These are phyloP conservation scores for Barnettozyma populi DNA, from an alignment of 805 yeast species.

Conservation along the genomic window DNA sequence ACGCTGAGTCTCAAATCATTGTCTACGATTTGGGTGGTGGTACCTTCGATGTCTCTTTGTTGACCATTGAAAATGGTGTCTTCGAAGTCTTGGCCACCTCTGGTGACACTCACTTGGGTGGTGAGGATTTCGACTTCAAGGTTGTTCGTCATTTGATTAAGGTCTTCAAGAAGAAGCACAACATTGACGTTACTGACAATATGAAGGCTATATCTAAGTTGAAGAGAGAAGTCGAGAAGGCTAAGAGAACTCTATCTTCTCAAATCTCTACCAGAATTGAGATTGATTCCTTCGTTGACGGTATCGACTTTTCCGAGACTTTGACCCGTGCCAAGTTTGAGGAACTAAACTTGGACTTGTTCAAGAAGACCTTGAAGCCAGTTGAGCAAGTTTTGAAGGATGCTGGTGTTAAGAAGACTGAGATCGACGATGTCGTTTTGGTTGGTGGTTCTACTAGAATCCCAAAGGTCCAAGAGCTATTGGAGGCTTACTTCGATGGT, in stretches of 20 bases:
- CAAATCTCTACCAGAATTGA: constrained; percentile 95
- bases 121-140: constrained; percentile 92
- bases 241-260: constrained; percentile 91
- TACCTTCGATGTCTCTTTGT: constrained; percentile 87
- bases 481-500: constrained; percentile 86
- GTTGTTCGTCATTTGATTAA: constrained; percentile 83
- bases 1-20: constrained; percentile 75
- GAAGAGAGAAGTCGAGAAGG: constrained; percentile 97
- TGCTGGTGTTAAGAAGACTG: constrained; percentile 80
- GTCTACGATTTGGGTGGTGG: constrained; percentile 98
- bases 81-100: constrained; percentile 91
- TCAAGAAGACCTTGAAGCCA: constrained; percentile 92
- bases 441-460: constrained; percentile 99
- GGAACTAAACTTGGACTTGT: constrained; percentile 88
- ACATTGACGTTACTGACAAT: constrained; percentile 75
- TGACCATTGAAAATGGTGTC: constrained; percentile 86
- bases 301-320: constrained; percentile 92
- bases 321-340: constrained; percentile 97
- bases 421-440: constrained; percentile 88
- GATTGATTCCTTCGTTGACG: constrained; percentile 91
- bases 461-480: constrained; percentile 94
- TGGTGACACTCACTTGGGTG: constrained; percentile 97
- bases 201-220: constrained; percentile 86
- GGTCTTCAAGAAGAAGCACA: constrained; percentile 88
- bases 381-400: constrained; percentile 95